These are phyloP conservation scores for Calonectria naviculata DNA, from an alignment of 2,329 filamentous ascomycete species.

Conservation along the genomic window DNA sequence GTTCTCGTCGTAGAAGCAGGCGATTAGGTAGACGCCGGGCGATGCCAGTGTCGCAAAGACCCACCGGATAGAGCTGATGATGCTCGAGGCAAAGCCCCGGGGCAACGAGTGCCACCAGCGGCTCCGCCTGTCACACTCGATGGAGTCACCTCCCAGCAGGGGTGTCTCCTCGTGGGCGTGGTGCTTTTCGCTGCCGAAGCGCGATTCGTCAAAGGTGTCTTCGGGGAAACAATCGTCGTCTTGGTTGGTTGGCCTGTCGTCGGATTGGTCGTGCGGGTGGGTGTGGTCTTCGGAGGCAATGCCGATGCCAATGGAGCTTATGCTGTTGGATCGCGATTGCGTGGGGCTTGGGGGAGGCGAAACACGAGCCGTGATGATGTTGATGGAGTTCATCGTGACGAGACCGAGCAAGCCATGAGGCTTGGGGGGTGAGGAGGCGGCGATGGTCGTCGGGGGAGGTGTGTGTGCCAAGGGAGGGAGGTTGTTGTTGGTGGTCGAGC, in stretches of 20 bases:
- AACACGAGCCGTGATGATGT: conserved; percentile 89
- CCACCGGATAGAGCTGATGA: conserved; percentile 82
- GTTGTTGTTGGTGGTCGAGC: conserved; percentile 3
- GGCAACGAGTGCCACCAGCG: conserved; percentile 69
- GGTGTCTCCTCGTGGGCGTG: conserved; percentile 73
- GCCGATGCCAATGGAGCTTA: conserved; percentile 63
- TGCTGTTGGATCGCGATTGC: conserved; percentile 70
- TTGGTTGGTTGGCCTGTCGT: conserved; percentile 48
- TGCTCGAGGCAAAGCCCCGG: conserved; percentile 75
- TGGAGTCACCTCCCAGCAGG: conserved; percentile 55
- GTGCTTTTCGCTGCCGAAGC: conserved; percentile 50
- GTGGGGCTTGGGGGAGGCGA: conserved; percentile 68
- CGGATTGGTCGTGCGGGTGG: conserved; percentile 38
- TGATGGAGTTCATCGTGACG: conserved; percentile 93
- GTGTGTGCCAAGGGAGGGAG: conserved; percentile 11
- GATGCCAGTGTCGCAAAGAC: conserved; percentile 82
- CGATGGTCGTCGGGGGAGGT: conserved; percentile 1
- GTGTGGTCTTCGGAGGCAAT: conserved; percentile 53
- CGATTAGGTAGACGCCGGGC: conserved; percentile 84
- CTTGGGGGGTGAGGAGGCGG: conserved; percentile 23
- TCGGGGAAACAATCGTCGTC: conserved; percentile 49
- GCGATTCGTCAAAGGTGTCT: conserved; percentile 48
- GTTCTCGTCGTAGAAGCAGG: conserved; percentile 84
- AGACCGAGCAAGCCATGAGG: conserved; percentile 65
- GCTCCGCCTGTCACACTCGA: conserved; percentile 50